Percentiles rank a stretch among this genome's conserved stretches.
Conservation (phyloP, 192 early-diverging fungal species). For the Kickxella alabastrina region DNA sequence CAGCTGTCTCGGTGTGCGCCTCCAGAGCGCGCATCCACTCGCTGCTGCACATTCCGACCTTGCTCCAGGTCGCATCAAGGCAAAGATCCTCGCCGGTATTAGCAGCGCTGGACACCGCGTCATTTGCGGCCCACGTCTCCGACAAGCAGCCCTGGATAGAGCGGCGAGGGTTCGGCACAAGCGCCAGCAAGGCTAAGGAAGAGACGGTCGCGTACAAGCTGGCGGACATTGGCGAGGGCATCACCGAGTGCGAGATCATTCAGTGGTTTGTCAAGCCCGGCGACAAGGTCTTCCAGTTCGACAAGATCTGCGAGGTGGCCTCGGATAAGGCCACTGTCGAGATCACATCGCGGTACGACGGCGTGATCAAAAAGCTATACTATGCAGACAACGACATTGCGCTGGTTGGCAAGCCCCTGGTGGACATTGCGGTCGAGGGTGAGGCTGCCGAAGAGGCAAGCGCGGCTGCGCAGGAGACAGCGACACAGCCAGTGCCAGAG, state of each 20-base stretch:
- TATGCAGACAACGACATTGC: constrained; percentile 87
- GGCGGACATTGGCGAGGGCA: constrained; percentile 98
- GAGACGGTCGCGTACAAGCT: constrained; percentile 73
- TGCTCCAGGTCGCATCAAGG: neutral
- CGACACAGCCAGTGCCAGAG: neutral
- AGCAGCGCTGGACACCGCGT: too few relatives aligned
- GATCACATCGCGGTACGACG: constrained; percentile 94
- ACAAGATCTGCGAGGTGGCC: constrained; percentile 94
- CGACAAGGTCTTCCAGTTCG: constrained; percentile 83
- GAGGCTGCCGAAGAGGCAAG: neutral
- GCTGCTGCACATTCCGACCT: neutral
- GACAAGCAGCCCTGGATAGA: neutral
- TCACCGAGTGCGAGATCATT: constrained; percentile 95
- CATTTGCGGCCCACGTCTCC: neutral
- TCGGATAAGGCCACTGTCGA: constrained; percentile 99
- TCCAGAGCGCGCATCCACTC: neutral
- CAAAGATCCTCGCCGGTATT: neutral
- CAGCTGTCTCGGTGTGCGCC: neutral
- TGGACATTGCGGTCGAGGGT: constrained; percentile 69
- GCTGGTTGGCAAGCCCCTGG: constrained; percentile 82
- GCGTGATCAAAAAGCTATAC: constrained; percentile 73
- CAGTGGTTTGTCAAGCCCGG: constrained; percentile 98
- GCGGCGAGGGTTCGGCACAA: constrained; percentile 53
- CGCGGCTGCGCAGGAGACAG: neutral
- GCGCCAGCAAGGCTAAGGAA: constrained; percentile 5